Evolutionary conservation across 1,139 yeast genomes (phyloP).

Genomic region (Saccharomyces hybrid): DNA sequence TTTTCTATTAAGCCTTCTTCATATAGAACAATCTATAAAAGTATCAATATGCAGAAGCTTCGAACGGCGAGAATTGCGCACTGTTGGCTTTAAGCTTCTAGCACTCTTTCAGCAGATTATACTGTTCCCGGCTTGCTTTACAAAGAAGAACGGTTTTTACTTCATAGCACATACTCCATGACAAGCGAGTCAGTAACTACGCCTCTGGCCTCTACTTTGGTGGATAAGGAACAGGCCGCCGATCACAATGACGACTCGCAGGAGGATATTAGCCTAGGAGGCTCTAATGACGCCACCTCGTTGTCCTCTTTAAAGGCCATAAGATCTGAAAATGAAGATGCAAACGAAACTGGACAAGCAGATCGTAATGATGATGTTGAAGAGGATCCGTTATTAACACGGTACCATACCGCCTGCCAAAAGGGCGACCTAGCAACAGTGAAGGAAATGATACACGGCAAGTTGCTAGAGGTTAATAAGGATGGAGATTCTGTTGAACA

Average conservation of each 20-base stretch:
- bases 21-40: not conserved
- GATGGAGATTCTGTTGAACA: constrained; percentile 45
- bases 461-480: constrained; percentile 31
- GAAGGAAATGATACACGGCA: constrained; percentile 36
- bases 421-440: constrained; percentile 41
- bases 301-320: not conserved
- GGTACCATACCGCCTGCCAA: constrained; percentile 41
- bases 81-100: not conserved
- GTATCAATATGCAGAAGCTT: not conserved
- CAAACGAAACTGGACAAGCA: not conserved
- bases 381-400: constrained; percentile 6
- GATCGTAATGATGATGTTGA: not conserved
- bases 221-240: not conserved
- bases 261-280: not conserved
- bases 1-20: not conserved
- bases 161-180: not conserved
- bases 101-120: not conserved
- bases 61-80: not conserved
- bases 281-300: not conserved
- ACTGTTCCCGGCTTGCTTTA: not conserved
- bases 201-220: not conserved
- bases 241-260: not conserved
- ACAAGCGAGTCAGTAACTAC: not conserved
- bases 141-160: not conserved
- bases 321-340: not conserved